phyloP scores from a whole-genome alignment of 495 filamentous ascomycete species.

The Xylaria cubensis region DNA sequence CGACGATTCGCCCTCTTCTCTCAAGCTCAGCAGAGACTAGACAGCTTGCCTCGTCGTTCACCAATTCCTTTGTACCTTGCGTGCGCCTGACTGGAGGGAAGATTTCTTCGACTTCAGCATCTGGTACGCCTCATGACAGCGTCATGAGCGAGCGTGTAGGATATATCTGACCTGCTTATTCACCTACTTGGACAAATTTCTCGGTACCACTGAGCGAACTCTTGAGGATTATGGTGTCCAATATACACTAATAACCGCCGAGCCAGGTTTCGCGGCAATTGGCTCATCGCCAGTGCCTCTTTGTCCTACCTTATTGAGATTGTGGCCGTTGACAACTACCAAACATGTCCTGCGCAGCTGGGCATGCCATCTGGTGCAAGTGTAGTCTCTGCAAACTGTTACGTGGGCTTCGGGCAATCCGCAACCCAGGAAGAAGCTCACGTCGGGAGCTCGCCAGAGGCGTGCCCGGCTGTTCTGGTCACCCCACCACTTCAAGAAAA shows the following conservation, averaged over 20 bases:
- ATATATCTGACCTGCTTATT: conserved; percentile 33
- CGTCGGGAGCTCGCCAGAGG: conserved; percentile 36
- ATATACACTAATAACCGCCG: not conserved
- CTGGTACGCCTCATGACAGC: conserved; percentile 34
- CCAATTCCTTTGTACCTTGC: conserved; percentile 33
- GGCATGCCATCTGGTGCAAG: conserved; percentile 31
- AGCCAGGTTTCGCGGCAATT: not conserved
- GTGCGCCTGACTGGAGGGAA: conserved; percentile 24
- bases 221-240: not conserved
- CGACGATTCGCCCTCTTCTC: not conserved
- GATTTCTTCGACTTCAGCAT: conserved; percentile 37
- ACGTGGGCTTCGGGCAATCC: conserved; percentile 36
- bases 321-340: not conserved
- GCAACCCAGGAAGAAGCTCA: conserved; percentile 40
- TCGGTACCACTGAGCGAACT: not conserved
- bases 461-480: conserved; percentile 37
- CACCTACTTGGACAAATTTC: conserved; percentile 17
- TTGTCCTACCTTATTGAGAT: conserved; percentile 13
- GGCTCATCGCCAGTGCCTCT: conserved; percentile 8
- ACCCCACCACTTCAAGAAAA: conserved; percentile 29
- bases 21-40: conserved; percentile 10
- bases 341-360: conserved; percentile 17
- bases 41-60: conserved; percentile 31
- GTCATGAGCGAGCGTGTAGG: conserved; percentile 27
- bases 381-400: conserved; percentile 35